Evolutionary conservation across 805 yeast genomes (phyloP).

Genomic region (Starmerella potacharoeniae): DNA sequence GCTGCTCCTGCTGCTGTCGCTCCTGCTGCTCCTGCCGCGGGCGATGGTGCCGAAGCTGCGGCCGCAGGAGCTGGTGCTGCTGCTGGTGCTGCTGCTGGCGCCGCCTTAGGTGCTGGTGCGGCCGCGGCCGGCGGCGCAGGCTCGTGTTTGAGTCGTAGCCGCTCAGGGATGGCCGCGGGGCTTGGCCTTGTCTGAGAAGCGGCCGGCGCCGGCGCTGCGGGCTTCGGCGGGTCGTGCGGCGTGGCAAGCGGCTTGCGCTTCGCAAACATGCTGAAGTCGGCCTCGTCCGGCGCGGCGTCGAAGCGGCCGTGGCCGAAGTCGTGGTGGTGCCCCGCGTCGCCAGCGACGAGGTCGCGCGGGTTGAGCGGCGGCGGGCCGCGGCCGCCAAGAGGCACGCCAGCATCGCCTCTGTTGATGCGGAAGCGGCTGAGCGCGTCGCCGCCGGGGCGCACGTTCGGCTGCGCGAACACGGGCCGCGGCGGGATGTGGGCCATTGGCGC

Average conservation of each 20-base stretch:
- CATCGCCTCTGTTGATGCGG: constrained; percentile 14
- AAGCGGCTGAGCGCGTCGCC: constrained; percentile 19
- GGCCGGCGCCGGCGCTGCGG: not conserved
- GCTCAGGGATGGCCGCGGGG: constrained; percentile 7
- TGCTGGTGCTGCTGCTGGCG: not conserved
- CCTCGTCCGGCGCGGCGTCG: not conserved
- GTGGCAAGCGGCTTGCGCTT: constrained; percentile 2
- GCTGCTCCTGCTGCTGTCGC: no score
- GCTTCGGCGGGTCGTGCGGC: constrained; percentile 1
- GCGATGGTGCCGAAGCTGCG: not conserved
- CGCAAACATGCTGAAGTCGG: not conserved
- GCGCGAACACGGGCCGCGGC: not conserved
- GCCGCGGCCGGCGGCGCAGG: not conserved
- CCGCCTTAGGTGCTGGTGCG: not conserved
- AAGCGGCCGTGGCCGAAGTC: not conserved
- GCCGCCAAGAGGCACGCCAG: not conserved
- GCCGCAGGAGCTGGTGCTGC: not conserved
- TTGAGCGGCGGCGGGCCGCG: constrained; percentile 14
- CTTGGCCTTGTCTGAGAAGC: not conserved
- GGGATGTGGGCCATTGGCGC: not conserved
- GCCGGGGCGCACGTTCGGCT: constrained; percentile 5
- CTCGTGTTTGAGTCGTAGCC: constrained; percentile 3
- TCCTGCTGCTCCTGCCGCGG: no score
- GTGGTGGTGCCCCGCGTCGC: not conserved
- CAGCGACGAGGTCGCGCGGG: constrained; percentile 5